Evolutionary conservation across 371 early-diverging fungal genomes (phyloP).

Genomic region (Actinomortierella wolfii): DNA sequence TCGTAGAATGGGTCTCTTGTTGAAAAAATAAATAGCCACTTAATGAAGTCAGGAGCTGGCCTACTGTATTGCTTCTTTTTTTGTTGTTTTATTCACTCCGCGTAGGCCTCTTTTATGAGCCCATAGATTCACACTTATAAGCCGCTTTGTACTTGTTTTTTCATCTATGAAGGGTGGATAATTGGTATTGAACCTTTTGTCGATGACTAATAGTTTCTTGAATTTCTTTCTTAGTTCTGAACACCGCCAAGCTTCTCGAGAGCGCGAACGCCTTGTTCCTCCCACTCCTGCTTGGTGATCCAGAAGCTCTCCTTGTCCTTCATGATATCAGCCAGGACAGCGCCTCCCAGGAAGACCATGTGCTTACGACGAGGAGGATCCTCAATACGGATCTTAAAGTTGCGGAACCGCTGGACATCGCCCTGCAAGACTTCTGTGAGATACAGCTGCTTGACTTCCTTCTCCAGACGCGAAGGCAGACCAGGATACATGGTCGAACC

Average conservation of each 20-base stretch:
- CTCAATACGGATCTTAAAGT: conserved; percentile 96
- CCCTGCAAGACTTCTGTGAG: conserved; percentile 85
- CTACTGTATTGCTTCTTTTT: too few relatives aligned
- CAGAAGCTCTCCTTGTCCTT: conserved; percentile 91
- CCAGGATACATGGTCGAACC: conserved; percentile 99
- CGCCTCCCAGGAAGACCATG: conserved; percentile 98
- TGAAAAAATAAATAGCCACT: too few relatives aligned
- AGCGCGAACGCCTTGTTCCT: conserved; percentile 86
- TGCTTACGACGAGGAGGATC: conserved; percentile 98
- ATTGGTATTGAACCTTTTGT: too few relatives aligned
- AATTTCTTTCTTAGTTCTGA: conserved; percentile 7
- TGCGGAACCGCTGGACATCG: conserved; percentile 82
- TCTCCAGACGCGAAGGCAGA: conserved; percentile 93
- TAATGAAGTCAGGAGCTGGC: too few relatives aligned
- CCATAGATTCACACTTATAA: too few relatives aligned
- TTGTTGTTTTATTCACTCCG: too few relatives aligned
- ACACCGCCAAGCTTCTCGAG: conserved; percentile 70
- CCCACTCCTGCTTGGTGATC: conserved; percentile 95
- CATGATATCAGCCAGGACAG: conserved; percentile 96
- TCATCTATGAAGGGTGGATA: too few relatives aligned
- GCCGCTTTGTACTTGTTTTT: too few relatives aligned
- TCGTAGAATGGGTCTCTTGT: too few relatives aligned
- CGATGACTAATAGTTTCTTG: too few relatives aligned
- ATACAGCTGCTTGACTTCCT: conserved; percentile 97
- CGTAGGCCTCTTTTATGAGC: too few relatives aligned